Conservation (phyloP, 257 asterid genomes). For the Fraxinus cuspidata region DNA sequence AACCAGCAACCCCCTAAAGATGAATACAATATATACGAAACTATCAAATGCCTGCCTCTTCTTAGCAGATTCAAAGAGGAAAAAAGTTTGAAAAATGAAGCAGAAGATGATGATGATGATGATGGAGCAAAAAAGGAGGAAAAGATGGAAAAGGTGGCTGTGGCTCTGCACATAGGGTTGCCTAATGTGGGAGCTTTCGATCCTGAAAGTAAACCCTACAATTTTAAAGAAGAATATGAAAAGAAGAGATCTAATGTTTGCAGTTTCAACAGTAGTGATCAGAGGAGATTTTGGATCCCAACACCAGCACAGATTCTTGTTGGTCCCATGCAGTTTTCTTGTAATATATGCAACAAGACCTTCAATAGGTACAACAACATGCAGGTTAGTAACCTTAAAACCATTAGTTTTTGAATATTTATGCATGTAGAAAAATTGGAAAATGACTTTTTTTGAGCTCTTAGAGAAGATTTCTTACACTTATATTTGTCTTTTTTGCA, state of each 20-base stretch:
- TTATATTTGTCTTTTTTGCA: neutral
- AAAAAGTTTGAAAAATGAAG: constrained; percentile 38
- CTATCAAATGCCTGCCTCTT: constrained; percentile 73
- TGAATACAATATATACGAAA: constrained; percentile 26
- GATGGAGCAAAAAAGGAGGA: constrained; percentile 23
- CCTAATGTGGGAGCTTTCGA: constrained; percentile 41
- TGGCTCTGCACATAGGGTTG: constrained; percentile 78
- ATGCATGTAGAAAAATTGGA: neutral
- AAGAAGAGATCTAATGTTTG: constrained; percentile 17
- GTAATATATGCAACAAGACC: constrained; percentile 80
- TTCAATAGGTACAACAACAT: constrained; percentile 94
- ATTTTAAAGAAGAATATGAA: constrained; percentile 36
- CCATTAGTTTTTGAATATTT: neutral
- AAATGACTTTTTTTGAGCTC: neutral
- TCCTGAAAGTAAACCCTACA: constrained; percentile 22
- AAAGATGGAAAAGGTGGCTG: constrained; percentile 46
- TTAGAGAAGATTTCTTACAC: neutral
- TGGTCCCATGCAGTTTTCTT: constrained; percentile 92
- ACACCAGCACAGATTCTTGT: constrained; percentile 90
- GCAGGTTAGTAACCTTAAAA: constrained; percentile 62
- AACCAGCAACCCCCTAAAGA: constrained; percentile 27
- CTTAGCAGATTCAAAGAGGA: constrained; percentile 57
- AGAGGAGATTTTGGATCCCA: constrained; percentile 86
- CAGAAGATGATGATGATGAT: constrained; percentile 20
- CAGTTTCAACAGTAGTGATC: constrained; percentile 30